A percentile compares a stretch with the other conserved stretches of the same genome.
Conservation (phyloP, 2,329 filamentous ascomycete genomes). For the Calonectria leucothoes region DNA sequence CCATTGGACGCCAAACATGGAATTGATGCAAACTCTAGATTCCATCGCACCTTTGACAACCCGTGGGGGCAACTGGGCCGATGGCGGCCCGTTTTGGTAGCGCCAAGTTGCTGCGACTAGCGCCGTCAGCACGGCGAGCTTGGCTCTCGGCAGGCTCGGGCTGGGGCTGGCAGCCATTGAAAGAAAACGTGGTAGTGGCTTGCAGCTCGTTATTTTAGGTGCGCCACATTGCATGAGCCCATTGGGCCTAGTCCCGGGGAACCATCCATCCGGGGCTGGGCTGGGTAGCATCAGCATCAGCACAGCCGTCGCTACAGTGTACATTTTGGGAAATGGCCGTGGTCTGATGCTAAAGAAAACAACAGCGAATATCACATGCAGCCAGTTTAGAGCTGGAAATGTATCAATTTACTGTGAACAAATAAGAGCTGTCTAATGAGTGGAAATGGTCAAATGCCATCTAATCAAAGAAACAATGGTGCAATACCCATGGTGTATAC, state of each 20-base stretch:
- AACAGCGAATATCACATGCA: neutral
- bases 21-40: neutral
- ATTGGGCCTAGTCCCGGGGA: neutral
- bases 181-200: neutral
- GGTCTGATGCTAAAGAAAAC: neutral
- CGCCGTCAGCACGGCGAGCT: neutral
- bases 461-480: neutral
- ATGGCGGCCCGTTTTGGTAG: neutral
- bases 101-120: neutral
- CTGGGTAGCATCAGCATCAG: no score
- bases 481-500: neutral
- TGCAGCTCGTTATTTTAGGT: neutral
- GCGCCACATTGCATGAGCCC: neutral
- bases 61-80: neutral
- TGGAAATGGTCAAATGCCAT: neutral
- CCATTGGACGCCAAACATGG: neutral
- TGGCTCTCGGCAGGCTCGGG: neutral
- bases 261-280: no score
- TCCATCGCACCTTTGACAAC: neutral
- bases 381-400: no score
- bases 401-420: neutral
- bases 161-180: no score
- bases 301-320: neutral
- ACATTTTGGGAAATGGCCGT: neutral
- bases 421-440: neutral